These are phyloP conservation scores for Kernera saxatilis DNA, from an alignment of 345 rosid genomes.

Conservation along the genomic window DNA sequence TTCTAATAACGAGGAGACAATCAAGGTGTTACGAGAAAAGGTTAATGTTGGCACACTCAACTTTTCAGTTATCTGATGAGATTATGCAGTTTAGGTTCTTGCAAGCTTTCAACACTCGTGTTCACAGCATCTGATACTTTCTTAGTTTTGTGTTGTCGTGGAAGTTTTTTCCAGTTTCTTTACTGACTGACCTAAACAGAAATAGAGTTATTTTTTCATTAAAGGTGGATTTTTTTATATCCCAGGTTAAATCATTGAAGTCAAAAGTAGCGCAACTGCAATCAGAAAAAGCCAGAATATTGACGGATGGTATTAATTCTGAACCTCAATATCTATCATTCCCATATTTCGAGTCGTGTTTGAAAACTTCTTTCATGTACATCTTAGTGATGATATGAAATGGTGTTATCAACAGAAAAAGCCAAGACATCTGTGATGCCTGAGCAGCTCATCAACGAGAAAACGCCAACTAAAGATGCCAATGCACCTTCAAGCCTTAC, in stretches of 20 bases:
- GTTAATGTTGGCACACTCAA: conserved; percentile 27
- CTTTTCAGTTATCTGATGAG: conserved; percentile 2
- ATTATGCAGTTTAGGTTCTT: not conserved
- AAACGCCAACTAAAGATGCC: conserved; percentile 27
- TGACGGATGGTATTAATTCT: conserved; percentile 23
- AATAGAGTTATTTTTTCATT: not conserved
- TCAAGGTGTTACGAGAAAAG: conserved; percentile 57
- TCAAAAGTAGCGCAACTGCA: conserved; percentile 67
- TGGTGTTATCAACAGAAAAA: conserved; percentile 37
- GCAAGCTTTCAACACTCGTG: not conserved
- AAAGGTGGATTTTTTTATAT: not conserved
- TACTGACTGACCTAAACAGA: not conserved
- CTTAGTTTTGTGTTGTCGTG: not conserved
- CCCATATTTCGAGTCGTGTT: not conserved
- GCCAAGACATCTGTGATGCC: conserved; percentile 23
- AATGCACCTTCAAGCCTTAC: conserved; percentile 50
- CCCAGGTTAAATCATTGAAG: conserved; percentile 62
- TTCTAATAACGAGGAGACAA: conserved; percentile 31
- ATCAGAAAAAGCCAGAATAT: conserved; percentile 31
- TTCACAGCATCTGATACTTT: not conserved
- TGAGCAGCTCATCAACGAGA: conserved; percentile 32
- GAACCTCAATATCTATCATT: not conserved
- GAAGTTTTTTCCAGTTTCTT: not conserved
- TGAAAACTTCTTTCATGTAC: not conserved
- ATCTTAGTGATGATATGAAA: conserved; percentile 14